A percentile compares a stretch with the other conserved stretches of the same genome.
Conservation (phyloP, 1,284 basidiomycete genomes). For the Irpex sp. region DNA sequence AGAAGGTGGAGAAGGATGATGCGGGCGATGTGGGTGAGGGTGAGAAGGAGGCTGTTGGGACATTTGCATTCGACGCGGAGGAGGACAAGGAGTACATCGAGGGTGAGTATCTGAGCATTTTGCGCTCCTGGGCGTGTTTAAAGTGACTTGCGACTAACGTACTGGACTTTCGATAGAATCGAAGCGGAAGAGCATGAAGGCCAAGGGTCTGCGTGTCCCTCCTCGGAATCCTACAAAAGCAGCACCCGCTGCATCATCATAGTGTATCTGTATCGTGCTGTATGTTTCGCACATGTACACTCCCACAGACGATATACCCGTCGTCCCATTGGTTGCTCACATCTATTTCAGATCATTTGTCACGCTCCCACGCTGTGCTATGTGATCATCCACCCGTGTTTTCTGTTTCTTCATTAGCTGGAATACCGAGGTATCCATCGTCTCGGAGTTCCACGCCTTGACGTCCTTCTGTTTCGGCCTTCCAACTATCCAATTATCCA, state of each 20-base stretch:
- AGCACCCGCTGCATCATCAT: constrained; percentile 16
- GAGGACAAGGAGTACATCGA: constrained; percentile 66
- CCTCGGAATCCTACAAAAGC: constrained; percentile 31
- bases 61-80: constrained; percentile 56
- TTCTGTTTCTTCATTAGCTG: too few relatives aligned
- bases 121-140: neutral
- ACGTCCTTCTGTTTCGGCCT: neutral
- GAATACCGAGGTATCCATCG: too few relatives aligned
- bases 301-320: neutral
- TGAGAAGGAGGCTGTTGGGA: constrained; percentile 17
- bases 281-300: neutral
- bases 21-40: constrained; percentile 25
- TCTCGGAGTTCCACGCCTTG: neutral
- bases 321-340: neutral
- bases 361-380: neutral
- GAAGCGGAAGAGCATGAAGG: constrained; percentile 67
- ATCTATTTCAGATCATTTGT: neutral
- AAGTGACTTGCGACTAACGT: constrained; percentile 10
- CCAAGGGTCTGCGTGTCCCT: constrained; percentile 64
- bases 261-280: neutral
- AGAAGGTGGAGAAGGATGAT: constrained; percentile 35
- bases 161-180: constrained; percentile 43
- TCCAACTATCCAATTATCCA: neutral
- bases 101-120: constrained; percentile 39
- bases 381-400: too few relatives aligned